Percentiles rank a stretch among this genome's conserved stretches.
phyloP scores from a whole-genome alignment of 1,284 basidiomycete genomes.

The Trichosporon faecale region DNA sequence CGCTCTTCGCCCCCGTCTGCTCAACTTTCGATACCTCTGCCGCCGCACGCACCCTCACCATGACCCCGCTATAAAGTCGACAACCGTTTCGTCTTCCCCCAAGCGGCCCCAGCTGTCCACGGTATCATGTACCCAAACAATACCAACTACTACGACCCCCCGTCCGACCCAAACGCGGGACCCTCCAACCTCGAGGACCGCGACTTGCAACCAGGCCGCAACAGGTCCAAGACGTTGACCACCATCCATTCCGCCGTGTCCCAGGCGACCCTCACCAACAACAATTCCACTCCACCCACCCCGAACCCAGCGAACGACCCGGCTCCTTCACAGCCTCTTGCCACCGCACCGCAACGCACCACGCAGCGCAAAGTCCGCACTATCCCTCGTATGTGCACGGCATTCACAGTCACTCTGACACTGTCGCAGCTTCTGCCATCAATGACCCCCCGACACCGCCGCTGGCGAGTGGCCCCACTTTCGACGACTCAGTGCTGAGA shows the following conservation, averaged over 20 bases:
- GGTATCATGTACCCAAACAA: constrained; percentile 3
- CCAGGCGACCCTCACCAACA: neutral
- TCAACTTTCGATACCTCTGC: neutral
- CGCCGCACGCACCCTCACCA: neutral
- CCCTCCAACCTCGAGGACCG: neutral
- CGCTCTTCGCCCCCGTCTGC: neutral
- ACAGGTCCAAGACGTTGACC: constrained; percentile 1
- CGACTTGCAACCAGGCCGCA: neutral
- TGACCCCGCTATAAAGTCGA: neutral
- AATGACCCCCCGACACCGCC: constrained; percentile 24
- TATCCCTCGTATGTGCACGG: constrained; percentile 35
- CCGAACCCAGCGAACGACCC: neutral
- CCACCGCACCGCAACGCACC: neutral
- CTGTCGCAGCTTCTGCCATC: constrained; percentile 18
- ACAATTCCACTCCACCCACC: neutral
- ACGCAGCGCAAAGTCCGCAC: constrained; percentile 34
- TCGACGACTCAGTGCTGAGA: constrained; percentile 12
- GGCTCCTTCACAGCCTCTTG: neutral
- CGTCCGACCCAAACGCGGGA: neutral
- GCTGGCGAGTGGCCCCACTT: constrained; percentile 13
- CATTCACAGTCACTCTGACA: neutral
- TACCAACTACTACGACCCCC: neutral
- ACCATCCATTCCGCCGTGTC: constrained; percentile 3
- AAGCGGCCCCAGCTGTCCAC: neutral
- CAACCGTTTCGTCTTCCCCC: neutral